A percentile compares a stretch with the other conserved stretches of the same genome.
These are phyloP conservation scores for Fusarium stilboides DNA, from an alignment of 2,329 filamentous ascomycete genomes.

Conservation along the genomic window DNA sequence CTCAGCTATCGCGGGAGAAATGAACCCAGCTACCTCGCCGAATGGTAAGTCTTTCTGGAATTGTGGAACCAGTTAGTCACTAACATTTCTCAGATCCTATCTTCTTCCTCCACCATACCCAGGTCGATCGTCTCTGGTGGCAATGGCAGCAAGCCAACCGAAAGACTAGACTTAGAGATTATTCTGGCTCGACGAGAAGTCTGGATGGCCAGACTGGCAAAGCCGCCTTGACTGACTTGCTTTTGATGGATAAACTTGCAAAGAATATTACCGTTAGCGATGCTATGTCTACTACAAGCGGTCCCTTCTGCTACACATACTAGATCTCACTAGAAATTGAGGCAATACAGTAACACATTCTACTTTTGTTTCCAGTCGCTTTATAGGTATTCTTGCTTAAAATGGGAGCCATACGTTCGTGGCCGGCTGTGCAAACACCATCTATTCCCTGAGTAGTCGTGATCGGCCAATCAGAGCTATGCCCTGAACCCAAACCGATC, in stretches of 20 bases:
- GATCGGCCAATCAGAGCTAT: too few species aligned
- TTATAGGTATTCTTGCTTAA: too few species aligned
- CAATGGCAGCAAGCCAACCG: not conserved
- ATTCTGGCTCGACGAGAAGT: not conserved
- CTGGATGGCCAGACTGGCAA: not conserved
- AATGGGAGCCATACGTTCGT: too few species aligned
- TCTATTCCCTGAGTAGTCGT: too few species aligned
- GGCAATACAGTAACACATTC: too few species aligned
- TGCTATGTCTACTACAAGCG: not conserved
- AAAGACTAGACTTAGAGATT: not conserved
- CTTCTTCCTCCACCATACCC: not conserved
- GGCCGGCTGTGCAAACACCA: too few species aligned
- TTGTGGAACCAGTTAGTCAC: fast-evolving
- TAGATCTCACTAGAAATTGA: too few species aligned
- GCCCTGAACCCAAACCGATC: too few species aligned
- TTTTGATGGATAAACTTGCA: not conserved
- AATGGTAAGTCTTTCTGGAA: constrained; percentile 1
- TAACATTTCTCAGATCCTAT: not conserved
- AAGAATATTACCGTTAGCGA: not conserved
- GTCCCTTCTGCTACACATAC: not conserved
- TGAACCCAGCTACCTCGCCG: constrained; percentile 23
- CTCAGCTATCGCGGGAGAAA: constrained; percentile 14
- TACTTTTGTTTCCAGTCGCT: too few species aligned
- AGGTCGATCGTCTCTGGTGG: not conserved
- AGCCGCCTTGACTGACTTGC: not conserved